Evolutionary conservation across 495 filamentous ascomycete genomes (phyloP).

Genomic region (Aspergillus campestris): DNA sequence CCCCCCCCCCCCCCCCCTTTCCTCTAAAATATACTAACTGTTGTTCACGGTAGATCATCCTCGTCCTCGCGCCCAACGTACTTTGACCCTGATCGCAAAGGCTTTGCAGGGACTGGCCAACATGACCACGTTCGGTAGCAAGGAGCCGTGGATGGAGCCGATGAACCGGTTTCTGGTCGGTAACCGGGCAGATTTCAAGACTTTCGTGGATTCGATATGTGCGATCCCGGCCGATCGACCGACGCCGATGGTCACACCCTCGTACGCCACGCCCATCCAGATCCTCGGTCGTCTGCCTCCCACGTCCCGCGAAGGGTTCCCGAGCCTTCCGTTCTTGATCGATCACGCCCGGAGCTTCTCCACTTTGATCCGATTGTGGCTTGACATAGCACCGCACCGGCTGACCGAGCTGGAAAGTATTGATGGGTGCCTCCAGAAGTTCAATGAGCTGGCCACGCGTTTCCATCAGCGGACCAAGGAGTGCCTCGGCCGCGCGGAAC

Average conservation of each 20-base stretch:
- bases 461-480: slow-evolving; percentile 66
- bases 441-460: slow-evolving; percentile 66
- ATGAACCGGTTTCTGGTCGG: slow-evolving; percentile 67
- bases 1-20: not conserved
- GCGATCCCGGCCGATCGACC: slow-evolving; percentile 64
- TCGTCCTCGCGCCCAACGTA: slow-evolving; percentile 75
- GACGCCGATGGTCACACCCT: slow-evolving; percentile 61
- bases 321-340: slow-evolving; percentile 87
- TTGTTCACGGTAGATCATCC: slow-evolving; percentile 59
- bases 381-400: slow-evolving; percentile 45
- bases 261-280: slow-evolving; percentile 86
- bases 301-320: slow-evolving; percentile 85
- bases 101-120: slow-evolving; percentile 92
- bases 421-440: slow-evolving; percentile 41
- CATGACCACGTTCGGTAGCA: slow-evolving; percentile 85
- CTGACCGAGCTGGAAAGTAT: slow-evolving; percentile 30
- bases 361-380: slow-evolving; percentile 81
- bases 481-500: slow-evolving; percentile 63
- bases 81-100: slow-evolving; percentile 90
- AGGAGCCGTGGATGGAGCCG: slow-evolving; percentile 97
- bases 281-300: slow-evolving; percentile 78
- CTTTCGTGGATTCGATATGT: slow-evolving; percentile 81
- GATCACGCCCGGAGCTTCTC: slow-evolving; percentile 86
- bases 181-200: slow-evolving; percentile 60
- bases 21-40: not conserved